Percentiles rank a stretch among this genome's conserved stretches.
phyloP scores from a whole-genome alignment of 306 rosid species.

The Corylus americana region DNA sequence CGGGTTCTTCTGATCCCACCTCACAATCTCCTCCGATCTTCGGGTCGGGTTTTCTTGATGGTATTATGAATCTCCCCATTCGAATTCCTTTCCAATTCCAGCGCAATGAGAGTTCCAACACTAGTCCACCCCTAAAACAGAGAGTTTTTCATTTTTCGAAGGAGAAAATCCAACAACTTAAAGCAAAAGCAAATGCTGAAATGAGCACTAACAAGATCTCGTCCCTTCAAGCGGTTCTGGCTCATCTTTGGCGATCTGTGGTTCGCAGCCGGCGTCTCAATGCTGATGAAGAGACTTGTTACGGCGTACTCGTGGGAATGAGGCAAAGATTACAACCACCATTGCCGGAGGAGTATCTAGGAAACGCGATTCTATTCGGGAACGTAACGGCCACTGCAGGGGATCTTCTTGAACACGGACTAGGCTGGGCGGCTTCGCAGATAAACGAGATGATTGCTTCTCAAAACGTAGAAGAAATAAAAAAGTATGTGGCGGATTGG shows the following conservation, averaged over 20 bases:
- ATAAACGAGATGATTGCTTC: not conserved
- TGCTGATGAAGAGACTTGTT: not conserved
- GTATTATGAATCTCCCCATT: not conserved
- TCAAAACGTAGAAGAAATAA: not conserved
- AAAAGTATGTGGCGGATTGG: not conserved
- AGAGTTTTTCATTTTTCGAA: constrained; percentile 2
- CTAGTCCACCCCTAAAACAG: not conserved
- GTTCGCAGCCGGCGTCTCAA: not conserved
- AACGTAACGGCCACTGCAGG: not conserved
- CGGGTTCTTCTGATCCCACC: not conserved
- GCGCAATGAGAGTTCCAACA: no score
- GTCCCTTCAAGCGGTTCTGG: constrained; percentile 19
- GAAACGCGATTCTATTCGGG: not conserved
- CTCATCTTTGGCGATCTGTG: not conserved
- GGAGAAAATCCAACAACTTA: not conserved
- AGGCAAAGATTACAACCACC: constrained; percentile 3
- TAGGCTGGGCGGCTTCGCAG: constrained; percentile 2
- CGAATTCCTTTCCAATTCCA: not conserved
- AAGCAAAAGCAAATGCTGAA: constrained; percentile 21
- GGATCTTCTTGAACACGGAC: not conserved
- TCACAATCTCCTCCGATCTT: not conserved
- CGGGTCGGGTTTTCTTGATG: not conserved
- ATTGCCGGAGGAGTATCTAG: not conserved
- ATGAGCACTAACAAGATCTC: constrained; percentile 1
- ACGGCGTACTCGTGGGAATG: not conserved